phyloP scores from a whole-genome alignment of 2,329 filamentous ascomycete species.

The Cercospora zeae-maydis region DNA sequence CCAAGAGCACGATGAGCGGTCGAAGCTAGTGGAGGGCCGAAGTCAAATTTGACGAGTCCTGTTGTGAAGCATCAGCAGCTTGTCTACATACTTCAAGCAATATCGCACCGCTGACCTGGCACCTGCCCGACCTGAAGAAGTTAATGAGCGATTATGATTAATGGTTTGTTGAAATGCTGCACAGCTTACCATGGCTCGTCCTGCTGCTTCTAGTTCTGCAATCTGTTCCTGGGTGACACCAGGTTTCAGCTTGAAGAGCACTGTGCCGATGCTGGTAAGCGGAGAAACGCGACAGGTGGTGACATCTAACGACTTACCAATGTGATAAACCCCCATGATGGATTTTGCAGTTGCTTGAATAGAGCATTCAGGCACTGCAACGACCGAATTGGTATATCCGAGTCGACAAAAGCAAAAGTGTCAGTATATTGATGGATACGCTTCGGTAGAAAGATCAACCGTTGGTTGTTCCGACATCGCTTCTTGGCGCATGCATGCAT shows the following conservation, averaged over 20 bases:
- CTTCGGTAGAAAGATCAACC: neutral
- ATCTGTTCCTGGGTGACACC: slow-evolving; percentile 20
- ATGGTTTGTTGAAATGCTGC: neutral
- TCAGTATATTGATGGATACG: neutral
- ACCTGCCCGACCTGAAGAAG: slow-evolving; percentile 13
- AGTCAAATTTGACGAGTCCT: slow-evolving; percentile 23
- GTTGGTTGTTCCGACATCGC: neutral
- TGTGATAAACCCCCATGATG: slow-evolving; percentile 2
- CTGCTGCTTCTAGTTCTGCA: slow-evolving; percentile 21
- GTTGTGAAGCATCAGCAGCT: neutral
- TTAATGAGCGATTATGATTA: neutral
- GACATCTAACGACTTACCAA: neutral
- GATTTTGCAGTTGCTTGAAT: neutral
- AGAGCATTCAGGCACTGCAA: neutral
- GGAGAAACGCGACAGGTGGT: neutral
- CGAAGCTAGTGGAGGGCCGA: slow-evolving; percentile 37
- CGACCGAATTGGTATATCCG: neutral
- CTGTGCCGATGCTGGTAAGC: slow-evolving; percentile 9
- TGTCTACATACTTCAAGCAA: neutral
- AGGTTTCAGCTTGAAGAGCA: slow-evolving; percentile 29
- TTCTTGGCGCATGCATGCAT: neutral
- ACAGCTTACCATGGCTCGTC: slow-evolving; percentile 18
- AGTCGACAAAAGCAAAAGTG: neutral
- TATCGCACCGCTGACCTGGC: slow-evolving; percentile 13
- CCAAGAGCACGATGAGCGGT: slow-evolving; percentile 44